Evolutionary conservation across 164 flowering plant genomes (phyloP).

Genomic region (Cinnamomum chago): DNA sequence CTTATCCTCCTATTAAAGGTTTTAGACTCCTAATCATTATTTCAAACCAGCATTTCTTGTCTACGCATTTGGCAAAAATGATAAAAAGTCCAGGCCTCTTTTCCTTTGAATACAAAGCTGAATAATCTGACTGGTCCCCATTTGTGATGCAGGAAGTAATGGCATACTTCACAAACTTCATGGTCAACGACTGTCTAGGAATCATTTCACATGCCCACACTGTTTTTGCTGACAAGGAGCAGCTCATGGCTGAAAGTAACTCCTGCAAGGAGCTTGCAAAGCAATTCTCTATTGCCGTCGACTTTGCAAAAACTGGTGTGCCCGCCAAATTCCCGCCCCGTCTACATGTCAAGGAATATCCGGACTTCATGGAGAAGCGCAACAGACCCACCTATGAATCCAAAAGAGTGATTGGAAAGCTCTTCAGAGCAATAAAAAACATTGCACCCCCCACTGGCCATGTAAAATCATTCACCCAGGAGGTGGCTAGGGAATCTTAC

Average conservation of each 20-base stretch:
- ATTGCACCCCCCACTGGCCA: conserved; percentile 24
- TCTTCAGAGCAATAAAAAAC: conserved; percentile 58
- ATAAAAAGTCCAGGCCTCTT: background rate
- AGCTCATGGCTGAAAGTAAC: conserved; percentile 39
- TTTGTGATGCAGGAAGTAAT: conserved; percentile 51
- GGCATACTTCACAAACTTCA: conserved; percentile 71
- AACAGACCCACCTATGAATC: conserved; percentile 68
- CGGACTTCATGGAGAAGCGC: conserved; percentile 92
- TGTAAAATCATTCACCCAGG: conserved; percentile 44
- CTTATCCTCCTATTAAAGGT: background rate
- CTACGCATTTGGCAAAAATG: background rate
- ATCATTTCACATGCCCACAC: conserved; percentile 75
- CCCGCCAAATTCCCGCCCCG: conserved; percentile 63
- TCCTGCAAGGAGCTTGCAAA: conserved; percentile 57
- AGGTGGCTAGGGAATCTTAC: conserved; percentile 48
- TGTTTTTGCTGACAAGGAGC: conserved; percentile 62
- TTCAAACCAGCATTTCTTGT: background rate
- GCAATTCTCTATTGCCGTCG: conserved; percentile 72
- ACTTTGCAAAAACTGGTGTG: conserved; percentile 86
- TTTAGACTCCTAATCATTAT: background rate
- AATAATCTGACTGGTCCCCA: background rate
- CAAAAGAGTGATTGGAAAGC: conserved; percentile 24
- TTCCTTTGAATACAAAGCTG: background rate
- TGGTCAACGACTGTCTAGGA: conserved; percentile 78
- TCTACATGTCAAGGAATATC: conserved; percentile 53